A percentile compares a stretch with the other conserved stretches of the same genome.
These are phyloP conservation scores for Coniochaeta ligniaria DNA, from an alignment of 2,329 filamentous ascomycete genomes.

Conservation along the genomic window DNA sequence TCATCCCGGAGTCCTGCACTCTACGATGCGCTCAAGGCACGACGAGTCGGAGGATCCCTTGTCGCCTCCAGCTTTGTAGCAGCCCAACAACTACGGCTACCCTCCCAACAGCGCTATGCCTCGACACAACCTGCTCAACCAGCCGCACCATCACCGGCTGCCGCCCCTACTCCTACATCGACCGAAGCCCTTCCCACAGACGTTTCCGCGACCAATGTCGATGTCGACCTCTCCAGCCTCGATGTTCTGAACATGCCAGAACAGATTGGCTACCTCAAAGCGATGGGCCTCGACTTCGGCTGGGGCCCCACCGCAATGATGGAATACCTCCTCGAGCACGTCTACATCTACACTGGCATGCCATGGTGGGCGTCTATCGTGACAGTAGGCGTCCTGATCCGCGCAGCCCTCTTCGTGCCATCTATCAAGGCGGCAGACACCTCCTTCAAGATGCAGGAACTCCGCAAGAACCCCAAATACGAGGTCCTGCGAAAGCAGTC, in stretches of 20 bases:
- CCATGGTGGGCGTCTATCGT: slow-evolving; percentile 80
- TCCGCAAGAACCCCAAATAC: slow-evolving; percentile 49
- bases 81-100: slow-evolving; percentile 10
- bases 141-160: background rate
- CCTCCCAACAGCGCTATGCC: slow-evolving; percentile 15
- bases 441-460: slow-evolving; percentile 51
- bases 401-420: slow-evolving; percentile 58
- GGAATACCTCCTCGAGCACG: slow-evolving; percentile 71
- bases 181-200: slow-evolving; percentile 6
- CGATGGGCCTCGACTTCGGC: slow-evolving; percentile 81
- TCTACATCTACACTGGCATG: slow-evolving; percentile 68
- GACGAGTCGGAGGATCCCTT: slow-evolving; percentile 8
- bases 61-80: slow-evolving; percentile 7
- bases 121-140: slow-evolving; percentile 15
- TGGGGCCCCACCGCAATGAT: slow-evolving; percentile 69
- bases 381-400: slow-evolving; percentile 56
- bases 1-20: slow-evolving; percentile 9
- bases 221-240: slow-evolving; percentile 23
- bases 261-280: slow-evolving; percentile 73
- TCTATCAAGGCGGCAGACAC: slow-evolving; percentile 56
- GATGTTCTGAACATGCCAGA: slow-evolving; percentile 58
- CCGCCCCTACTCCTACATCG: slow-evolving; percentile 4
- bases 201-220: slow-evolving; percentile 14
- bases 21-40: slow-evolving; percentile 2
- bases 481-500: slow-evolving; percentile 43